Evolutionary conservation across 2,329 filamentous ascomycete genomes (phyloP).

Genomic region (Amphichorda felina): DNA sequence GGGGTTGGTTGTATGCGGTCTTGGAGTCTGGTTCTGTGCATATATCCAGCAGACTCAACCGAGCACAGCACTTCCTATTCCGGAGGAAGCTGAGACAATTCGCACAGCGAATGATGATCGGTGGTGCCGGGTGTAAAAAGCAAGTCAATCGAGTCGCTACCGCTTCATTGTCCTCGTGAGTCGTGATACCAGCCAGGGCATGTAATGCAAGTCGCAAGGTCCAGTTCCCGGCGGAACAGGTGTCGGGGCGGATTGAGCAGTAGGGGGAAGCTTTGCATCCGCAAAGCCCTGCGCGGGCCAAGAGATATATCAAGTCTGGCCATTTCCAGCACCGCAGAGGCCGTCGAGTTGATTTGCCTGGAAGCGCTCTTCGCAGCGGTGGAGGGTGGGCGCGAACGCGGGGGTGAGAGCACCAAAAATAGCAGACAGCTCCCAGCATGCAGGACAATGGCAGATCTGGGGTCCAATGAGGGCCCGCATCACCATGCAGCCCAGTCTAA

Average conservation of each 20-base stretch:
- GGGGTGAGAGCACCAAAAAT: constrained; percentile 3
- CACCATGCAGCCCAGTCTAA: constrained; percentile 17
- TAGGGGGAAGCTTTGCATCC: background rate
- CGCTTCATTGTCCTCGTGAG: constrained; percentile 11
- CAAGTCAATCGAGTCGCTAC: constrained; percentile 7
- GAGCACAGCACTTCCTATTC: too few species aligned
- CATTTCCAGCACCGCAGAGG: background rate
- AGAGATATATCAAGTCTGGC: background rate
- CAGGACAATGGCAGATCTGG: constrained; percentile 4
- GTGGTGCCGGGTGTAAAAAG: background rate
- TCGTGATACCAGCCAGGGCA: background rate
- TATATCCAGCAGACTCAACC: too few species aligned
- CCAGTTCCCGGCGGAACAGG: too few species aligned
- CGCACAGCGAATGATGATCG: too few species aligned
- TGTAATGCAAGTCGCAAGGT: background rate
- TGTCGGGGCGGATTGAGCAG: too few species aligned
- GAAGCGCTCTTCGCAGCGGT: constrained; percentile 1
- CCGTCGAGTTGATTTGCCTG: constrained; percentile 1
- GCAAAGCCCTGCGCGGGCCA: constrained; percentile 5
- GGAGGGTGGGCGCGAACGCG: constrained; percentile 1
- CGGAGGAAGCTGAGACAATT: too few species aligned
- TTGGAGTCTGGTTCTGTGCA: too few species aligned
- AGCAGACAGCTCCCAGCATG: too few species aligned
- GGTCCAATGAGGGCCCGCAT: constrained; percentile 16
- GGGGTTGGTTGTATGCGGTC: background rate